Conservation (phyloP, 768 basidiomycete genomes). For the Mycena metata region DNA sequence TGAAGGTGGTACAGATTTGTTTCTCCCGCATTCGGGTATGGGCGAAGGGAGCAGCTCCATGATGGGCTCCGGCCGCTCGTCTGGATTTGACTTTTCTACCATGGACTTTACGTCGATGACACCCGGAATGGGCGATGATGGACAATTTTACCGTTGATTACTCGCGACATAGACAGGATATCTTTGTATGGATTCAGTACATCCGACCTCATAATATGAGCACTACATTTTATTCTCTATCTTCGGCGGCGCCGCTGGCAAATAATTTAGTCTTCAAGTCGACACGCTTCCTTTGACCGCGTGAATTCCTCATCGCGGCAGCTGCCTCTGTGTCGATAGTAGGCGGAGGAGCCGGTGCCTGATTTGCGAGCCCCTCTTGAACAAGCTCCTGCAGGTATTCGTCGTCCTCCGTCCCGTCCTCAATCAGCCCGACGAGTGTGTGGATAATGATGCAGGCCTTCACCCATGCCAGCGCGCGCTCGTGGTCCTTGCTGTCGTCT, state of each 20-base stretch:
- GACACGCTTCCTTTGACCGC: constrained; percentile 12
- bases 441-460: no score
- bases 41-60: no score
- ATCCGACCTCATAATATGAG: constrained; percentile 14
- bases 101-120: not conserved
- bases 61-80: no score
- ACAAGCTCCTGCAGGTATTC: constrained; percentile 18
- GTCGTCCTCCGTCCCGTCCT: not conserved
- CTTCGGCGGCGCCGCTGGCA: constrained; percentile 9
- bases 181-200: constrained; percentile 15
- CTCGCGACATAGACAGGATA: no score
- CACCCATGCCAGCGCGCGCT: no score
- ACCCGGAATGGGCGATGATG: no score
- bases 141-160: not conserved
- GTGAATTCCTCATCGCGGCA: constrained; percentile 1
- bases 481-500: no score
- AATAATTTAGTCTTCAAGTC: constrained; percentile 16
- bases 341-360: not conserved
- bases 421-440: constrained; percentile 16
- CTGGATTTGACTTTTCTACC: not conserved
- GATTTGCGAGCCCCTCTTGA: constrained; percentile 5
- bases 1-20: not conserved
- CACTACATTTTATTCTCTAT: constrained; percentile 5
- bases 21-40: no score
- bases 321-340: not conserved